Base-by-base conservation (phyloP, 2,329 filamentous ascomycete species). In the Pezicula rhizophila region DNA sequence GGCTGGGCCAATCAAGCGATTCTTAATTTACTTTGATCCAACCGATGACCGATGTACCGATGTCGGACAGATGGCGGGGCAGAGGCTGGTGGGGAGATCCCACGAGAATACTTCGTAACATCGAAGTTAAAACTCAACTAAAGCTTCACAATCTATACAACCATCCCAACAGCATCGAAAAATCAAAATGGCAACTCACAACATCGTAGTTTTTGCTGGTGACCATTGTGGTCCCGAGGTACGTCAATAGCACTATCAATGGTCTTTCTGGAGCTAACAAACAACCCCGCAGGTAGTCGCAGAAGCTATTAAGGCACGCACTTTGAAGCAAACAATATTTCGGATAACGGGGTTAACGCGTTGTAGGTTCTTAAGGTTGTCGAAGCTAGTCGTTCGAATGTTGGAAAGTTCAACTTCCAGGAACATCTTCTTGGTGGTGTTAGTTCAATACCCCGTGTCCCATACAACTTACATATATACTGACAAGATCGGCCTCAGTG, bases 401-500 rank as follows among this genome's bases (percentile, higher is more conserved):
- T 86, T 47, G 76, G 73, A 66, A 85, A 85, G 62, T 96, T 97
- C 74, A 89, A 93, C 67, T 85, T 96, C 61, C 80, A 96, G 66
- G 82, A 96, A 49, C 89, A 96, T 66, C 77, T 95, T 49, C 80
- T 99, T 50, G 91, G 93, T 63, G 92, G 93, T 63, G 92, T 95
- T 80, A 74, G 88, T 80, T 17, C 12, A 15, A 53, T 28, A 25
- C 37, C 46, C 42, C 14, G 44, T 25, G 46, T 17, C 17, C 18
- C 38, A 54, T 51, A 44, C 26, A 28, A 39, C 25, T 41, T 34
- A 44, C 8, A 42, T 45, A 41, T 18, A 8, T 42, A 46, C 52
- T 58, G 46, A 55, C 26, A 12, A 50, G 48, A 39, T 20, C 8
- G 15, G 6, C 4, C 14, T 26, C 60, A 96, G 90, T 86, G 83